Evolutionary conservation across 148 eudicot species (phyloP), one percentile per base, ranked within the genome.

Genomic region (Vaccinium myrtillus): DNA sequence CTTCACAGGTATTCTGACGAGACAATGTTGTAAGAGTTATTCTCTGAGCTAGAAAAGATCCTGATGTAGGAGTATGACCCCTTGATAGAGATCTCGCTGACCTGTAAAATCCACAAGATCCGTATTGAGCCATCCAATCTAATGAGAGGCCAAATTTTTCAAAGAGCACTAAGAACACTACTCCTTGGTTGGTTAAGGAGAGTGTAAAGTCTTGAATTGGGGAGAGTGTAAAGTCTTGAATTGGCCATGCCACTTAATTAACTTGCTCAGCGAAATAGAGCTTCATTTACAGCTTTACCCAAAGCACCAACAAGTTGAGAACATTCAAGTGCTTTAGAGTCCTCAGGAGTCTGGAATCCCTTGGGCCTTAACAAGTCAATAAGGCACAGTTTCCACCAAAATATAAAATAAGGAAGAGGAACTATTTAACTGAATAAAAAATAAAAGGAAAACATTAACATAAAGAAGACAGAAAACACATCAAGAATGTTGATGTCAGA

Each of bases 41-140:
- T 85, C 88, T 92, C 77, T 86, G 88, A 39, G 85, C 85, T 21
- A 75, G 81, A 86, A 82, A 91, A 67, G 92, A 87, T 83, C 87
- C 91, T 85, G 75, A 67, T 43, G 92, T 81, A 30, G 96, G 93
- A 81, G 94, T 94, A 83, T 89, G 90, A 82, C 95, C 90, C 54
- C 89, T 89, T 18, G 94, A 74, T 43, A 94, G 85, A 70, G 92
- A 94, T 86, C 97, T 92, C n/a, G 97, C 97, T 69, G 97, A 94
- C 89, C 95, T 94, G 88, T 77, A 75, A 50, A 71, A 88, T 85
- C 53, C 79, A 79, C n/a, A 69, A 69, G 39, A 69, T 30, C 18
- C 73, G 7, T 69, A 13, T 27, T 69, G 19, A 25, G 16, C 23
- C 50, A 51, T 77, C 30, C 16, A 82, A 53, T 78, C 63, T 32